Evolutionary conservation across 768 basidiomycete species (phyloP), one percentile per base, ranked within the genome.

Genomic region (Cyclocybe aegerita): DNA sequence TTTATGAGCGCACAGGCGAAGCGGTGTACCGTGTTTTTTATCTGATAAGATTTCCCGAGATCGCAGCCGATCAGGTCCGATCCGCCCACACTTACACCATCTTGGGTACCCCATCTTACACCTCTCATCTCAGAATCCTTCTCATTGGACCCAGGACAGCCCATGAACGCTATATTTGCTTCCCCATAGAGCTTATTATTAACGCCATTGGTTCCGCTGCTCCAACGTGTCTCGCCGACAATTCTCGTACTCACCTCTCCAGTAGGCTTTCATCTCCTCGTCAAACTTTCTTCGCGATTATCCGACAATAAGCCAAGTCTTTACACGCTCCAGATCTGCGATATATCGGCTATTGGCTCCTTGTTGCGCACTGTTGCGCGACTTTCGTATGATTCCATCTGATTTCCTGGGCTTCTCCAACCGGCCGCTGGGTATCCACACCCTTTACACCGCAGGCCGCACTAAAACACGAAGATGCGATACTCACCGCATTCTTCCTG

Each of bases 381-480:
- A 54, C 34, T 29, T 42, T 49, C 15, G 36, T 9, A 42, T 35
- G 14, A 23, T 15, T 42, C 35, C 30, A 33, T 10, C 39, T 47
- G 29, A 39, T 49, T 35, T 35, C 30, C 39, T 33, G 41, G 43
- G 14, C 11, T 31, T n/a, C 7, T 42, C 34, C 15, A 39, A 14
- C 35, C 23, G 23, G 23, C 23, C 23, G 23, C 23, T 23, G 23
- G 23, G 23, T 23, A 23, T 2, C 4, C 23, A 23, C 23, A 23
- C 23, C 23, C 23, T 23, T 23, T 4, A 23, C 23, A 23, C 23
- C 23, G 23, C 23, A 23, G 23, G 23, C 23, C 4, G 7, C 43
- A 14, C 47, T 43, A 71, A 57, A 71, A 69, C 39, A 67, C 63
- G 30, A 70, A 56, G 35, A 70, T 58, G 15, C 60, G 62, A 43